A percentile compares a stretch with the other conserved stretches of the same genome.
These are phyloP conservation scores for Aethionema arabicum DNA, from an alignment of 345 rosid genomes.

Conservation along the genomic window DNA sequence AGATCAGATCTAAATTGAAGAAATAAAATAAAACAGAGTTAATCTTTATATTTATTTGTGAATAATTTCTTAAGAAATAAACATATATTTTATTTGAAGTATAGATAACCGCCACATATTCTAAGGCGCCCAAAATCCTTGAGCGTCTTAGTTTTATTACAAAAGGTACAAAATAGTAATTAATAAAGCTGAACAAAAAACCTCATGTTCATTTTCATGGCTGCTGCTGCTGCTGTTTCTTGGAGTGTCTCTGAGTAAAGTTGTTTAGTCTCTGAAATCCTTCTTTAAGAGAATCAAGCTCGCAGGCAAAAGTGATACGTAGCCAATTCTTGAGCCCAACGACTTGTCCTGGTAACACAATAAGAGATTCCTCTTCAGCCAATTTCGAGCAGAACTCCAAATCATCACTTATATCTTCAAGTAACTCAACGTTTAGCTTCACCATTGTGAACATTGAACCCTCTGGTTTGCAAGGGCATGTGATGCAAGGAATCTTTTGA, in stretches of 20 bases:
- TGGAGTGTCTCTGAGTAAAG: conserved; percentile 28
- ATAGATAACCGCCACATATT: too few relatives aligned
- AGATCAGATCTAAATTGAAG: too few relatives aligned
- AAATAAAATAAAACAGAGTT: too few relatives aligned
- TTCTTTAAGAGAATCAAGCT: conserved; percentile 45
- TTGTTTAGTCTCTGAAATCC: conserved; percentile 32
- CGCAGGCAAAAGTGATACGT: conserved; percentile 56
- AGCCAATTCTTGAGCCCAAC: conserved; percentile 65
- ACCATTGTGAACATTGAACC: conserved; percentile 45
- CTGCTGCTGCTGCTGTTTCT: conserved; percentile 6
- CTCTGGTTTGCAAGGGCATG: conserved; percentile 44
- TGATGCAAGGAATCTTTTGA: conserved; percentile 39
- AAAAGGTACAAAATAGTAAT: conserved; percentile 2
- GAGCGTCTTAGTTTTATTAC: neutral
- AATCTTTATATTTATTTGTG: too few relatives aligned
- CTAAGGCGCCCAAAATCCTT: too few relatives aligned
- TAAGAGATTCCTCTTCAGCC: conserved; percentile 42
- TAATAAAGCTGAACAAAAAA: conserved; percentile 1
- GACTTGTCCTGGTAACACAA: conserved; percentile 43
- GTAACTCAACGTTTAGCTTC: conserved; percentile 30
- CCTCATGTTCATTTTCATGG: neutral
- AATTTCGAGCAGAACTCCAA: conserved; percentile 43
- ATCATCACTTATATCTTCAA: conserved; percentile 43
- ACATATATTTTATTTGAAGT: too few relatives aligned
- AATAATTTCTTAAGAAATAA: too few relatives aligned